These are phyloP conservation scores for Cryptomeria japonica DNA, from an alignment of 75 land plant genomes.

Conservation along the genomic window DNA sequence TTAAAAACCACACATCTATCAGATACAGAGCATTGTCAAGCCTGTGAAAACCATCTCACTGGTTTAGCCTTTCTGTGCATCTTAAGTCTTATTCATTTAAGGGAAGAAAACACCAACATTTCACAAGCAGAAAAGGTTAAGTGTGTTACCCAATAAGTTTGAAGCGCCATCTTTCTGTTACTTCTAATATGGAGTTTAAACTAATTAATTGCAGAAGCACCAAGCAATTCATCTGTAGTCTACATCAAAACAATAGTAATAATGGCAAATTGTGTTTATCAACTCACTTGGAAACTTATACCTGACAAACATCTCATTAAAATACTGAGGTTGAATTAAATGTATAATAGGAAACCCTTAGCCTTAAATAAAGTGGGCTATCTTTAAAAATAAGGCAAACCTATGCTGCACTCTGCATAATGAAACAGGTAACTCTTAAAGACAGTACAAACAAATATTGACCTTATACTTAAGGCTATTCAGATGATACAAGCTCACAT, in stretches of 20 bases:
- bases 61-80: background rate
- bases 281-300: background rate
- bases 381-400: background rate
- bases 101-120: constrained; percentile 8
- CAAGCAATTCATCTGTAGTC: constrained; percentile 13
- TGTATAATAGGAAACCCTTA: background rate
- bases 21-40: constrained; percentile 8
- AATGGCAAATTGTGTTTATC: constrained; percentile 4
- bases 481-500: background rate
- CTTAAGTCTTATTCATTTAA: constrained; percentile 6
- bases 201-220: constrained; percentile 13
- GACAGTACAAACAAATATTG: background rate
- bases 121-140: constrained; percentile 12
- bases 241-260: constrained; percentile 12
- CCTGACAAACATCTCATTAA: constrained; percentile 8
- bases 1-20: constrained; percentile 14
- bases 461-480: background rate
- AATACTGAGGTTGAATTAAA: constrained; percentile 3
- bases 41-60: constrained; percentile 9
- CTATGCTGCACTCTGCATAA: background rate
- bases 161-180: constrained; percentile 14
- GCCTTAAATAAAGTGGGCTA: background rate
- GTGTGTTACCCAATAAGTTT: constrained; percentile 13
- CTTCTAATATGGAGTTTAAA: constrained; percentile 10
- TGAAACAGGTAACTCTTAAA: background rate